Percentiles rank a stretch among this genome's conserved stretches.
phyloP scores from a whole-genome alignment of 352 stramenopile species.

The Globisporangium megalacanthum region DNA sequence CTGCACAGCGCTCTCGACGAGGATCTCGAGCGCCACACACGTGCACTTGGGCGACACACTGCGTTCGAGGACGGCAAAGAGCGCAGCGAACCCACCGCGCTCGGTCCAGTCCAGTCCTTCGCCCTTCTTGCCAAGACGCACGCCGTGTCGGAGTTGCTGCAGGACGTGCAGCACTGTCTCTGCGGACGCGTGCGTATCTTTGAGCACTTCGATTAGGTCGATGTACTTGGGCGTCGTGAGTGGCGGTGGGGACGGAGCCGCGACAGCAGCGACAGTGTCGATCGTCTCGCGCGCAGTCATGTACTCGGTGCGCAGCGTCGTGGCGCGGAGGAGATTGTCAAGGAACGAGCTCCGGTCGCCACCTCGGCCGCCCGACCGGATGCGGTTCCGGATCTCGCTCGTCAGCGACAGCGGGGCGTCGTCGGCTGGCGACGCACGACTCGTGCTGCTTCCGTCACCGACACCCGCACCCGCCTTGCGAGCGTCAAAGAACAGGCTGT shows the following conservation, averaged over 20 bases:
- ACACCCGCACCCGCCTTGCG: slow-evolving; percentile 1
- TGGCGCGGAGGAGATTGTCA: slow-evolving; percentile 11
- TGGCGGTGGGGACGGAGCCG: not conserved
- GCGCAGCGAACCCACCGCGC: slow-evolving; percentile 29
- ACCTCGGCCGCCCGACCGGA: slow-evolving; percentile 1
- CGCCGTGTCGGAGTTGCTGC: slow-evolving; percentile 22
- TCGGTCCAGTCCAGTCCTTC: slow-evolving; percentile 23
- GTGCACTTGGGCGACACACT: slow-evolving; percentile 32
- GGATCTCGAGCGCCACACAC: slow-evolving; percentile 29
- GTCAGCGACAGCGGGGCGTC: slow-evolving; percentile 9
- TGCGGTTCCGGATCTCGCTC: slow-evolving; percentile 12
- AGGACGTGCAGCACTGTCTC: slow-evolving; percentile 25
- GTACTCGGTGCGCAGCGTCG: slow-evolving; percentile 12
- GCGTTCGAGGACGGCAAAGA: slow-evolving; percentile 40
- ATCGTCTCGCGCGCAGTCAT: slow-evolving; percentile 14
- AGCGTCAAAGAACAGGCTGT: slow-evolving; percentile 4
- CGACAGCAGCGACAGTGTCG: not conserved
- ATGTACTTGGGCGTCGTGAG: slow-evolving; percentile 11
- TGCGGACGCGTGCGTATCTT: not conserved
- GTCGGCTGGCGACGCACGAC: not conserved
- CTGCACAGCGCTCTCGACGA: slow-evolving; percentile 31
- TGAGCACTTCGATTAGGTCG: slow-evolving; percentile 10
- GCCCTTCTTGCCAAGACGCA: slow-evolving; percentile 20
- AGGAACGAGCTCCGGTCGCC: slow-evolving; percentile 13
- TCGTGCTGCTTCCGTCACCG: not conserved